Percentiles rank a stretch among this genome's conserved stretches.
Evolutionary conservation across 1,139 yeast genomes (phyloP).

Genomic region (Meyerozyma smithsonii): DNA sequence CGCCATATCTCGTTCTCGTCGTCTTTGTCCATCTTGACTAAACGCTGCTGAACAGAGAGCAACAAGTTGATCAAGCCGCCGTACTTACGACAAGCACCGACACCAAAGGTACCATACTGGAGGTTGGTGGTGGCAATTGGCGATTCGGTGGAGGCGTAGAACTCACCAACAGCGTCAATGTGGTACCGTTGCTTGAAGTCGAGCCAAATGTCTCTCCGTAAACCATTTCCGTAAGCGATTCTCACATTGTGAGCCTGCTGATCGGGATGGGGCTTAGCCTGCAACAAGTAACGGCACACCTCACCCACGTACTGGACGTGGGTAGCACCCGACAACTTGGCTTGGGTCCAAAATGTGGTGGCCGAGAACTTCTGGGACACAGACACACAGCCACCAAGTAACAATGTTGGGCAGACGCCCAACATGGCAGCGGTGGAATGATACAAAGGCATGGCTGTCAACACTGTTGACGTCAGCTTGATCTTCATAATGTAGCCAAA

Average conservation of each 20-base stretch:
- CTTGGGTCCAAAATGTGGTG: conserved; percentile 88
- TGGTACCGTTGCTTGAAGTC: conserved; percentile 74
- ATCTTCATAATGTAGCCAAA: conserved; percentile 71
- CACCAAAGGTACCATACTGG: conserved; percentile 75
- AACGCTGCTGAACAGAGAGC: conserved; percentile 51
- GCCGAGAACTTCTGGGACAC: conserved; percentile 82
- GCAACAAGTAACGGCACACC: conserved; percentile 80
- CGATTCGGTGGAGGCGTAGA: conserved; percentile 91
- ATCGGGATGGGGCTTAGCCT: conserved; percentile 61
- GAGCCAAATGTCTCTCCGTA: conserved; percentile 88
- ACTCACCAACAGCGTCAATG: conserved; percentile 77
- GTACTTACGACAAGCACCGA: conserved; percentile 86
- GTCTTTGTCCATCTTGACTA: conserved; percentile 77
- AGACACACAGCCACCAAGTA: conserved; percentile 67
- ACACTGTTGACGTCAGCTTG: conserved; percentile 51
- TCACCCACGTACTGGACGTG: conserved; percentile 95
- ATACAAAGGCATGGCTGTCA: conserved; percentile 93
- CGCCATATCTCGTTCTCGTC: conserved; percentile 71
- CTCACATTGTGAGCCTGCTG: conserved; percentile 62
- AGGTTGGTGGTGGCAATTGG: conserved; percentile 86
- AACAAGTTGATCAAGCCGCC: conserved; percentile 60
- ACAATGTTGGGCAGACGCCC: conserved; percentile 72
- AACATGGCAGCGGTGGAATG: conserved; percentile 92
- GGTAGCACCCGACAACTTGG: conserved; percentile 63
- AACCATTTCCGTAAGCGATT: conserved; percentile 88